Conservation (phyloP, 768 basidiomycete genomes). For the Hygrophoropsis aurantiaca region DNA sequence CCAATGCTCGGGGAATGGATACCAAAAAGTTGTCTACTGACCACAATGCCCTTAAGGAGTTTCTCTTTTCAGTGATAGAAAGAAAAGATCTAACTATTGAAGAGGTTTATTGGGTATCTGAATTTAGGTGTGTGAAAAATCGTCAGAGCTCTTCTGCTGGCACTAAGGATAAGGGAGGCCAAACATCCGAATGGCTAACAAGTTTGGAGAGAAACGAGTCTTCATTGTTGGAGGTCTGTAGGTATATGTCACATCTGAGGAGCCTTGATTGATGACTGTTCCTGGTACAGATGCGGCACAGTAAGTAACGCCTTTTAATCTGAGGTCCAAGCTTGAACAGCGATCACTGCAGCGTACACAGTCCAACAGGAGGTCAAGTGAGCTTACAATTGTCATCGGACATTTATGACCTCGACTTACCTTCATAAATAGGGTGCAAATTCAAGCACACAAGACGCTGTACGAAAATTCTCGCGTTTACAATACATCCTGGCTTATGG, state of each 20-base stretch:
- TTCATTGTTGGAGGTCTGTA: slow-evolving; percentile 42
- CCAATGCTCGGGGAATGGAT: neutral
- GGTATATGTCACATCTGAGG: neutral
- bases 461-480: slow-evolving; percentile 17
- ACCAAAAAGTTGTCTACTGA: neutral
- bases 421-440: slow-evolving; percentile 22
- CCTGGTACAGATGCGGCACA: slow-evolving; percentile 41
- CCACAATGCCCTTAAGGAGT: neutral
- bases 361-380: slow-evolving; percentile 43
- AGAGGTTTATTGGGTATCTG: slow-evolving; percentile 1
- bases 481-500: neutral
- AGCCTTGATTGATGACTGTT: neutral
- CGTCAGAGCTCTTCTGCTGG: neutral
- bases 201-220: slow-evolving; percentile 35
- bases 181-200: slow-evolving; percentile 43
- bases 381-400: neutral
- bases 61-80: neutral
- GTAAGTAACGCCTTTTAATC: neutral
- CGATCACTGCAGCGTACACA: slow-evolving; percentile 27
- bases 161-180: slow-evolving; percentile 25
- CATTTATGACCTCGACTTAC: neutral
- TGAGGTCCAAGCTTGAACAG: neutral
- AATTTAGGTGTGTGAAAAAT: neutral
- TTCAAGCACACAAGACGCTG: slow-evolving; percentile 31
- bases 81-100: neutral